These are phyloP conservation scores for Diplodia mutila DNA, from an alignment of 2,329 filamentous ascomycete species.

Conservation along the genomic window DNA sequence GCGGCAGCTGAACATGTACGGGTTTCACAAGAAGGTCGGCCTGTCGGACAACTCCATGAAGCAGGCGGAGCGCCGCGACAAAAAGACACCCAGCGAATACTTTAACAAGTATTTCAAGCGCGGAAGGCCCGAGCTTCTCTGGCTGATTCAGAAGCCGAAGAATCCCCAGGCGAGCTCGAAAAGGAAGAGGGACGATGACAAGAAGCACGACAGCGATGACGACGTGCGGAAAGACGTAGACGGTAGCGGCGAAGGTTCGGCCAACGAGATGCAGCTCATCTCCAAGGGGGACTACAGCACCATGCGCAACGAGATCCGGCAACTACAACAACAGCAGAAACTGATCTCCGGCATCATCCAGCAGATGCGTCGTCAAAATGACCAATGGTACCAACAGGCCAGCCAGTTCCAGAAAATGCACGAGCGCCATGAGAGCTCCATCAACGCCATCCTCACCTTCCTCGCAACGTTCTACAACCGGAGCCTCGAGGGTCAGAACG, in stretches of 20 bases:
- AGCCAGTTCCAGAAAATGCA: conserved; percentile 88
- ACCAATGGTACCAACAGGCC: conserved; percentile 85
- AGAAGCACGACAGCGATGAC: conserved; percentile 75
- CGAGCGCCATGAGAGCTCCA: conserved; percentile 96
- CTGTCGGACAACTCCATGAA: conserved; percentile 98
- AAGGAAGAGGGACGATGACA: conserved; percentile 59
- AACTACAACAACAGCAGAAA: conserved; percentile 82
- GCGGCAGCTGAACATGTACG: conserved; percentile 66
- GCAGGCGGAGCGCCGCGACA: conserved; percentile 94
- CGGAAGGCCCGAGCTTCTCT: conserved; percentile 87
- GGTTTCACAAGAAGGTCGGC: conserved; percentile 60
- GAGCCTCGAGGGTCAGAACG: conserved; percentile 81
- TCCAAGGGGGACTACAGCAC: conserved; percentile 74
- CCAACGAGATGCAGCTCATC: conserved; percentile 54
- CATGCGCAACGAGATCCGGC: conserved; percentile 78
- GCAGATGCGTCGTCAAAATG: conserved; percentile 81
- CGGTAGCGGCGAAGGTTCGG: conserved; percentile 34
- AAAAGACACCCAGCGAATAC: conserved; percentile 98
- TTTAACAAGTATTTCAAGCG: conserved; percentile 95
- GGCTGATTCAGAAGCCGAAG: conserved; percentile 96
- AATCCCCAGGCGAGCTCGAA: conserved; percentile 60
- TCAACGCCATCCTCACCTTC: conserved; percentile 98
- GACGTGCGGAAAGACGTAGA: conserved; percentile 50
- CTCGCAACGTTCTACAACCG: conserved; percentile 95
- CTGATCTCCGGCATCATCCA: conserved; percentile 82